Evolutionary conservation across 805 yeast genomes (phyloP).

Genomic region (Blastobotrys terrestris): DNA sequence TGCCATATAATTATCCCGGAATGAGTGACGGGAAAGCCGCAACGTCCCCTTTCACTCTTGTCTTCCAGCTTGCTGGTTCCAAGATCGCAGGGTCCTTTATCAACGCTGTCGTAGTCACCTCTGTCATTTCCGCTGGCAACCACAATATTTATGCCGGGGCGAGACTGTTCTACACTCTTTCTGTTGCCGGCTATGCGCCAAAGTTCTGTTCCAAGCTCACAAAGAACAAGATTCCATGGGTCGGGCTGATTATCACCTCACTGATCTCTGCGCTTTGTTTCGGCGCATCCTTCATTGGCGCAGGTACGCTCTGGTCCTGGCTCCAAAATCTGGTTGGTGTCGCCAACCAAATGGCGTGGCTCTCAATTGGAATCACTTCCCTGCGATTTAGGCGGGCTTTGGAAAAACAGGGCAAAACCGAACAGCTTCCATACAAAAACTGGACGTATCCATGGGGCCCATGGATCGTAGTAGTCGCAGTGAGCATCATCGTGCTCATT

Average conservation of each 20-base stretch:
- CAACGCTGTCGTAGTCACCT: conserved; percentile 66
- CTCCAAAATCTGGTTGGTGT: conserved; percentile 74
- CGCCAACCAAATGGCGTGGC: conserved; percentile 71
- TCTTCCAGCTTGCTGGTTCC: conserved; percentile 60
- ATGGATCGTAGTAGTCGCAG: conserved; percentile 51
- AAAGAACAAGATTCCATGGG: conserved; percentile 63
- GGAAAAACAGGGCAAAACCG: conserved; percentile 54
- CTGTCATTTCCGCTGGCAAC: conserved; percentile 81
- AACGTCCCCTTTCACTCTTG: conserved; percentile 77
- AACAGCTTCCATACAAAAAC: conserved; percentile 70
- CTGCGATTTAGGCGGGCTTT: conserved; percentile 63
- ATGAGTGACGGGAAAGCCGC: conserved; percentile 47
- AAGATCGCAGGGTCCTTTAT: conserved; percentile 68
- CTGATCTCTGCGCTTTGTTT: conserved; percentile 60
- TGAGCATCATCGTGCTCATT: conserved; percentile 52
- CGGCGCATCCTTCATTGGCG: conserved; percentile 45
- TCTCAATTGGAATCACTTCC: conserved; percentile 62
- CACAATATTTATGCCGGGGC: conserved; percentile 72
- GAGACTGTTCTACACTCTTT: conserved; percentile 61
- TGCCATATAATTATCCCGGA: conserved; percentile 61
- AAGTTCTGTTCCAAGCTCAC: conserved; percentile 54
- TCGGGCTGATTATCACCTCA: conserved; percentile 46
- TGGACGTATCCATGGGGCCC: conserved; percentile 59
- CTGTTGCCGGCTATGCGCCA: conserved; percentile 71
- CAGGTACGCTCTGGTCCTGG: conserved; percentile 34